phyloP scores from a whole-genome alignment of 257 asterid genomes.

The Henckelia pumila region DNA sequence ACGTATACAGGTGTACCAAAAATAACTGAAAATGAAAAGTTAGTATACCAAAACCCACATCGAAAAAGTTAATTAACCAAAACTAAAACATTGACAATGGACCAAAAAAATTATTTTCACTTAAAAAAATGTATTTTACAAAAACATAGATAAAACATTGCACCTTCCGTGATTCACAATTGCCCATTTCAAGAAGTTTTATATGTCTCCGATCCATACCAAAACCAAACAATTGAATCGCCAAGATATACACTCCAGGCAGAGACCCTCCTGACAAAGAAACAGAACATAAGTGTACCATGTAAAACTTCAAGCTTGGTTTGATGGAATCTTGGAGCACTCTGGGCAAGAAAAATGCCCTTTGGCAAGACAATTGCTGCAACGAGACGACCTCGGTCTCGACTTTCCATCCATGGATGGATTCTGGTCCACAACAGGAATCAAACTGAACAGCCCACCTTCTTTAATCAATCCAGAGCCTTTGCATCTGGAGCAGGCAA shows the following conservation, averaged over 20 bases:
- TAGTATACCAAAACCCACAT: too few relatives aligned
- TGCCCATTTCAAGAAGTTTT: not conserved
- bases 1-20: too few relatives aligned
- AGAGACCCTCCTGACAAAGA: not conserved
- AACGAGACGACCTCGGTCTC: constrained; percentile 31
- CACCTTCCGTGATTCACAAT: not conserved
- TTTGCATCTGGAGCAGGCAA: constrained; percentile 72
- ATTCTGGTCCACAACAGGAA: constrained; percentile 33
- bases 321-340: constrained; percentile 39
- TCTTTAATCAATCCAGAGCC: constrained; percentile 63
- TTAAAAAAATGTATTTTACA: too few relatives aligned
- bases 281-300: not conserved
- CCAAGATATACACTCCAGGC: not conserved
- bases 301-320: constrained; percentile 11
- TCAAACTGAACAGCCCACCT: constrained; percentile 47
- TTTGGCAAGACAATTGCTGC: constrained; percentile 51
- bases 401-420: constrained; percentile 26
- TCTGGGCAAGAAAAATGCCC: constrained; percentile 70
- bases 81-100: too few relatives aligned
- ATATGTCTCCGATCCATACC: not conserved
- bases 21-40: too few relatives aligned
- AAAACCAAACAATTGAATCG: not conserved
- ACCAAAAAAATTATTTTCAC: too few relatives aligned
- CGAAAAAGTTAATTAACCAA: too few relatives aligned
- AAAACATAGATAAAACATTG: too few relatives aligned